Conservation (phyloP, 192 early-diverging fungal genomes). For the Podila verticillata region DNA sequence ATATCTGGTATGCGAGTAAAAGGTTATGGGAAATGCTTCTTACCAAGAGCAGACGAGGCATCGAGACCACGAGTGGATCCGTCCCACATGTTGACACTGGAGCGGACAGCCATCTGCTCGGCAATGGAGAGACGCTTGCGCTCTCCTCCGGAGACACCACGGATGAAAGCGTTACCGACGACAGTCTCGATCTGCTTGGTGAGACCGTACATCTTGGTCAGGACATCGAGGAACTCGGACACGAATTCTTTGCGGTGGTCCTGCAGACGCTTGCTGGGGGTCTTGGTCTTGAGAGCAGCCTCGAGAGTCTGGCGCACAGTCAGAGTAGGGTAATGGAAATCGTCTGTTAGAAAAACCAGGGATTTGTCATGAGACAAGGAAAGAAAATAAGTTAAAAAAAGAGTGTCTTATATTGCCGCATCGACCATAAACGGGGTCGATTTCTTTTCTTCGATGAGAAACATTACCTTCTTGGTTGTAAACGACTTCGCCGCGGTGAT, state of each 20-base stretch:
- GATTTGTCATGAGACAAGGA: not conserved
- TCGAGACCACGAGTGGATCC: constrained; percentile 79
- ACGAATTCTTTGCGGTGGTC: constrained; percentile 57
- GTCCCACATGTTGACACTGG: constrained; percentile 71
- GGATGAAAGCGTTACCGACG: constrained; percentile 79
- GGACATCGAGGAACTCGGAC: constrained; percentile 61
- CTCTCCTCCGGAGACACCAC: constrained; percentile 85
- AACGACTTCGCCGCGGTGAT: constrained; percentile 78
- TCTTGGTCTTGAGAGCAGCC: constrained; percentile 81
- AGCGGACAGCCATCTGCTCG: constrained; percentile 74
- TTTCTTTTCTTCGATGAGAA: not conserved
- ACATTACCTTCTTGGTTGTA: constrained; percentile 76
- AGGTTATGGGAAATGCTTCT: constrained; percentile 64
- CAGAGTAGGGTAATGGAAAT: constrained; percentile 81
- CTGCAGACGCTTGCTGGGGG: constrained; percentile 64
- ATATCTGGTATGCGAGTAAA: not conserved
- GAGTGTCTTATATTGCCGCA: not conserved
- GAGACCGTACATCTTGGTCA: constrained; percentile 68
- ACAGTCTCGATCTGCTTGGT: constrained; percentile 74
- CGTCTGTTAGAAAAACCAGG: constrained; percentile 55
- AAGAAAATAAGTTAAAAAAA: not conserved
- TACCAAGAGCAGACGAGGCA: constrained; percentile 65
- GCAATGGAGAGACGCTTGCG: constrained; percentile 82
- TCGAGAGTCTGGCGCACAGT: constrained; percentile 82
- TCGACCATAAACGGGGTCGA: not conserved